Evolutionary conservation across 2,329 filamentous ascomycete species (phyloP), one percentile per base, ranked within the genome.

Genomic region (Didymella lethalis): DNA sequence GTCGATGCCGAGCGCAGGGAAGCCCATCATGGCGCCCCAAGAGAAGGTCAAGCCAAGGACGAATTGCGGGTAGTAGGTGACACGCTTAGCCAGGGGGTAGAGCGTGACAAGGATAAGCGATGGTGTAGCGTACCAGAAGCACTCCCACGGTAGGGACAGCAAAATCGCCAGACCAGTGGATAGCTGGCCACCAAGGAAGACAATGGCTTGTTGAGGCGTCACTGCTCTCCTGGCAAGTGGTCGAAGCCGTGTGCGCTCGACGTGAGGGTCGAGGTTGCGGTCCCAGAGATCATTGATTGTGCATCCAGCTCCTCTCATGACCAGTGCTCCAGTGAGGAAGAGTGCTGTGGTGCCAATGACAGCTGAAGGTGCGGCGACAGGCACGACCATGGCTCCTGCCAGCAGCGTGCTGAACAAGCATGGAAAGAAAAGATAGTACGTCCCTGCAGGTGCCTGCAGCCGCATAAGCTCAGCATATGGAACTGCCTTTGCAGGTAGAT

Each of bases 261-360:
- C 92, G 63, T 92, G 86, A 7, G 90, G 89, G 76, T 97, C 93
- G 16, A 96, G 87, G 67, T 95, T 90, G 54, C 91, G 87, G 77
- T 96, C 93, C 90, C 92, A 93, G 49, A 96, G 86, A 74, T 97
- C 93, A 74, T 96, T 96, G 79, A 96, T 92, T 18, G 90, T 90
- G 77, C 93, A 96, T 50, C 92, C 92, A 20, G 92, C 91, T 48
- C 93, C 90, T 61, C 93, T 90, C 90, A 96, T 95, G 65, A 96
- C 85, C 44, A 96, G 75, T 3, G 91, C 90, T 49, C 92, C 92
- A 2, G 86, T 82, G 69, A 90, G 85, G 79, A 96, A 95, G 47
- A 95, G 84, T 3, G 74, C 70, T 2, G 85, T 84, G 0, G 89
- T 92, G 48, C 86, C 84, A 29, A 90, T 65, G 18, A 92, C 86